Evolutionary conservation across 345 rosid genomes (phyloP), one percentile per base, ranked within the genome.

Genomic region (Triadica sebifera): DNA sequence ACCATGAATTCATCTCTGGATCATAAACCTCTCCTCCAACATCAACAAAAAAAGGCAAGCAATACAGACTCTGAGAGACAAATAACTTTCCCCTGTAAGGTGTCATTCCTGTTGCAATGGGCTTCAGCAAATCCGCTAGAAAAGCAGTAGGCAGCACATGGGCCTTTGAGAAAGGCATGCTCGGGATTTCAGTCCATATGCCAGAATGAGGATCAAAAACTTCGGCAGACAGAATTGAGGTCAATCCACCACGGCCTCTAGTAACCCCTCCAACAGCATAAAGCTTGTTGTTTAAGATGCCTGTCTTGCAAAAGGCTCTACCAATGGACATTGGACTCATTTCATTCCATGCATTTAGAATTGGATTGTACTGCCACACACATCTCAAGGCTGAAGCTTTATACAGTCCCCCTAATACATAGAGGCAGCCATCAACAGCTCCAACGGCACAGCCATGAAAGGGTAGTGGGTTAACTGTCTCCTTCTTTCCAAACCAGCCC

Each of bases 41-140:
- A 80, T 94, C 97, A 22, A 94, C 91, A 75, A 91, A 89, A 81
- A 94, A 90, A 45, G 98, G 97, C 98, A 96, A 94, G 43, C 89
- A 89, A 72, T 90, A 94, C 25, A 94, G 82, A 77, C 93, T 92
- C 80, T 94, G 97, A 70, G 98, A 89, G 56, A 94, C 98, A 68
- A 85, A 92, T 72, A 94, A 85, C 77, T 86, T 88, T 68, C 97
- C 98, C 72, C 81, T 85, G 81, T 94, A 92, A 8, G 97, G 87
- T 69, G 96, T 90, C 97, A 92, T 89, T 46, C 97, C 97, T 12
- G 97, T 92, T 64, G 96, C 97, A 22, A 94, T 89, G 20, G 97
- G 97, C 84, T 89, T 92, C 12, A 94, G 84, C 66, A 94, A 74
- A 71, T 89, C 96, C 1, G 94, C 89, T 46, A 92, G 84, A 80